A percentile compares a stretch with the other conserved stretches of the same genome.
Evolutionary conservation across 495 filamentous ascomycete species (phyloP).

Genomic region (Penicillium malachiteum): DNA sequence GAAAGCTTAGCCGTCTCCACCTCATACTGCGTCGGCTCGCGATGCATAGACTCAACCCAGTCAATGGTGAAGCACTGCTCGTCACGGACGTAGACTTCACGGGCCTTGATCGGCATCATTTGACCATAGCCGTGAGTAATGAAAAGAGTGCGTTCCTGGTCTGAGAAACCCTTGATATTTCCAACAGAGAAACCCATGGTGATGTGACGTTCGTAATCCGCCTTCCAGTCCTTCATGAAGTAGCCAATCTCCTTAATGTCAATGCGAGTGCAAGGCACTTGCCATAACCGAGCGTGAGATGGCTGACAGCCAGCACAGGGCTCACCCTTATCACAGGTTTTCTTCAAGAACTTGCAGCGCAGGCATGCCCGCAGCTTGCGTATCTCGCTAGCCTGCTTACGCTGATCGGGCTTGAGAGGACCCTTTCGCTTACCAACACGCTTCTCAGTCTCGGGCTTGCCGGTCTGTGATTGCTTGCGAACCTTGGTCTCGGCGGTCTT

Average conservation of each 20-base stretch:
- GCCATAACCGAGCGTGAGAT: constrained; percentile 88
- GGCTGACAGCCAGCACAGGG: constrained; percentile 91
- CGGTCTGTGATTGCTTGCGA: constrained; percentile 65
- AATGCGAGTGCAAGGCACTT: constrained; percentile 91
- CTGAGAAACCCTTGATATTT: constrained; percentile 90
- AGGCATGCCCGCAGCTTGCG: constrained; percentile 87
- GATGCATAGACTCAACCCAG: constrained; percentile 78
- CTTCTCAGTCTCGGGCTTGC: constrained; percentile 84
- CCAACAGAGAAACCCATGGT: constrained; percentile 81
- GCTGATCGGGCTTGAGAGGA: constrained; percentile 86
- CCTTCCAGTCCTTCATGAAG: constrained; percentile 98
- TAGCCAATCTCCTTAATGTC: constrained; percentile 96
- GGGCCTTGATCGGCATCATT: constrained; percentile 81
- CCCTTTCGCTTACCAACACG: constrained; percentile 83
- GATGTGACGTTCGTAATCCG: constrained; percentile 87
- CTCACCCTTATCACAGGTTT: constrained; percentile 94
- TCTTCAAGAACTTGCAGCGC: constrained; percentile 97
- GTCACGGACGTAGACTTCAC: constrained; percentile 86
- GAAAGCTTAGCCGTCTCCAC: constrained; percentile 81
- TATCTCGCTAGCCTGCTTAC: constrained; percentile 92
- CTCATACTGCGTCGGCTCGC: constrained; percentile 73
- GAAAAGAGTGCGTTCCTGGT: constrained; percentile 73
- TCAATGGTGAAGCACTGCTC: constrained; percentile 89
- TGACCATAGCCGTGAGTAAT: constrained; percentile 90
- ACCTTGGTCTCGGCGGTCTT: constrained; percentile 81